Conservation (phyloP, 2,329 filamentous ascomycete genomes). For the Pseudogymnoascus destructans region DNA sequence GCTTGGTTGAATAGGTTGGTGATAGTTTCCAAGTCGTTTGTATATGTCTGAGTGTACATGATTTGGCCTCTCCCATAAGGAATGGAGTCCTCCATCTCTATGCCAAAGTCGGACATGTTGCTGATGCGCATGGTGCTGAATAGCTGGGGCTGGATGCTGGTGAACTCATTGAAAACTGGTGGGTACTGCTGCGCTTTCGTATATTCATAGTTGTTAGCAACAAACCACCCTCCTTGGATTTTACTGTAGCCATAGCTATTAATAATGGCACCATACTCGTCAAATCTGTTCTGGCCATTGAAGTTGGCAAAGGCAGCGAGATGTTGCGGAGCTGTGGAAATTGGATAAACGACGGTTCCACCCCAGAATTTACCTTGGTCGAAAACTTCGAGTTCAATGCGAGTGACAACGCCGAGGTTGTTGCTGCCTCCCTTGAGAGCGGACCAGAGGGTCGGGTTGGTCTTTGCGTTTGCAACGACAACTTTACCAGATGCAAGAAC, state of each 20-base stretch:
- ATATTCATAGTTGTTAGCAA: conserved; percentile 10
- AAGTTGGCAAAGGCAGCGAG: conserved; percentile 6
- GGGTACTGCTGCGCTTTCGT: conserved; percentile 10
- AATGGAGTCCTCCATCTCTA: conserved; percentile 8
- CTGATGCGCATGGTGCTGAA: conserved; percentile 11
- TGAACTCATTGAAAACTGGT: conserved; percentile 6
- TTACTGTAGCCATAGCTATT: background rate
- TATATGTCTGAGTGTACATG: conserved; percentile 10
- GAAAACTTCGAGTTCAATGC: conserved; percentile 28
- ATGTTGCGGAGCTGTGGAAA: conserved; percentile 6
- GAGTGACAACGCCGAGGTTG: conserved; percentile 40
- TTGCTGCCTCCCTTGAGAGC: conserved; percentile 43
- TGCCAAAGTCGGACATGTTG: conserved; percentile 12
- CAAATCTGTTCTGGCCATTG: background rate
- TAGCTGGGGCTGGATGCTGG: conserved; percentile 9
- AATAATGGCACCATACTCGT: conserved; percentile 11
- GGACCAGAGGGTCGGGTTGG: conserved; percentile 33
- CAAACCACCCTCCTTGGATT: background rate
- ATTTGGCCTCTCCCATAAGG: conserved; percentile 4
- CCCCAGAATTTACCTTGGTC: conserved; percentile 11
- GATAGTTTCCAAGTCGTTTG: conserved; percentile 2
- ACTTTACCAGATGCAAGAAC: conserved; percentile 4
- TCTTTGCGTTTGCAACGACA: conserved; percentile 14
- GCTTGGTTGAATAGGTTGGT: conserved; percentile 8
- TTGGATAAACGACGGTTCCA: conserved; percentile 7